These are phyloP conservation scores for Craspedostauros australis DNA, from an alignment of 108 stramenopile species.

Conservation along the genomic window DNA sequence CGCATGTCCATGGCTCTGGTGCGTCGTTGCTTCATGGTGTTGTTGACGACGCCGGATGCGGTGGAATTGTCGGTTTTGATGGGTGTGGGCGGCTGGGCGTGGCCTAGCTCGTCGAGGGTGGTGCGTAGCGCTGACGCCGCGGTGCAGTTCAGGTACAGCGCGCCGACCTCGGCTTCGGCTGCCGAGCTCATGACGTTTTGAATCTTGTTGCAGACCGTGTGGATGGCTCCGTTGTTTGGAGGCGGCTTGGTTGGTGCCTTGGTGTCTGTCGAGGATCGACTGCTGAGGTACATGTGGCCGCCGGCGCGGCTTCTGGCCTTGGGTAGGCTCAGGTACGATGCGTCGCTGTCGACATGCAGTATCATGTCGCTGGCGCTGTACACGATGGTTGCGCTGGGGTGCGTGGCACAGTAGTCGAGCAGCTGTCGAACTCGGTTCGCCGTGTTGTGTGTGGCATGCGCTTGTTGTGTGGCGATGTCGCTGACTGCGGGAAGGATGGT, in stretches of 20 bases:
- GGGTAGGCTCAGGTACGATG: constrained; percentile 28
- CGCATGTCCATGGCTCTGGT: no score
- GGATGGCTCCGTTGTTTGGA: no score
- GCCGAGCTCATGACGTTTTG: no score
- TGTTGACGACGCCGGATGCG: constrained; percentile 37
- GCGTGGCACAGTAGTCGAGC: constrained; percentile 37
- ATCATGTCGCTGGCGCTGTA: constrained; percentile 35
- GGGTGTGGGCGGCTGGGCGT: constrained; percentile 40
- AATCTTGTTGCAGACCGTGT: no score
- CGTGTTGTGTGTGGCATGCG: constrained; percentile 15
- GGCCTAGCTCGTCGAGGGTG: constrained; percentile 30
- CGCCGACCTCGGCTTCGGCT: no score
- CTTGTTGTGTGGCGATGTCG: constrained; percentile 22
- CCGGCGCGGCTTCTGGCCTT: constrained; percentile 28
- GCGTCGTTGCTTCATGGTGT: constrained; percentile 32
- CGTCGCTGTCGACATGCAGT: constrained; percentile 24
- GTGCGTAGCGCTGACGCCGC: constrained; percentile 10
- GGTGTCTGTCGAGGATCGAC: not conserved
- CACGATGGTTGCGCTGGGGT: constrained; percentile 32
- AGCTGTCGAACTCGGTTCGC: constrained; percentile 12
- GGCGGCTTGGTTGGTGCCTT: constrained; percentile 3
- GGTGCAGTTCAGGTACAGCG: constrained; percentile 34
- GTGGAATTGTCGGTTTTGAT: constrained; percentile 34
- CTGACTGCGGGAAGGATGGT: constrained; percentile 25
- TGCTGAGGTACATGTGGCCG: constrained; percentile 15